Evolutionary conservation across 345 rosid species (phyloP), one percentile per base, ranked within the genome.

Genomic region (Geranium brycei): DNA sequence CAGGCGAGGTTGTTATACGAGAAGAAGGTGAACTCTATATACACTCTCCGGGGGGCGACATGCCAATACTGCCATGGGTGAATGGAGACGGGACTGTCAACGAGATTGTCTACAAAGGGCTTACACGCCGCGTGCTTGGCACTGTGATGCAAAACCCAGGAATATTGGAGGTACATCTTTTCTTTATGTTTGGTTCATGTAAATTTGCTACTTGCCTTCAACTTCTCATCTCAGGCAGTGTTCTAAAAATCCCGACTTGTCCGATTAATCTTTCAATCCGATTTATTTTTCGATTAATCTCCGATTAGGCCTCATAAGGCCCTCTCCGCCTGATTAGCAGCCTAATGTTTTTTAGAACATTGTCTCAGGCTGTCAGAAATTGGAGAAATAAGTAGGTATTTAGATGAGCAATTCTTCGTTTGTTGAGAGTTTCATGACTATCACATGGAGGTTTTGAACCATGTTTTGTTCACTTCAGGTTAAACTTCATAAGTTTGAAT

Each of bases 121-220:
- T 93, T 62, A 35, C 83, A 32, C 96, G 95, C 35, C 90, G 87
- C 63, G 76, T 86, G 75, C 85, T 93, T 72, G 97, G 97, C 17
- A 82, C 76, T 5, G 91, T 88, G 76, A 81, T 90, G 97, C 91
- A 81, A 78, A 82, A 83, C 77, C 96, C 97, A 67, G 97, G 96
- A 59, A 83, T 88, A 66, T 71, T 79, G 65, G 91, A 90, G 96
- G 99, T 90, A 89, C 57, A 17, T 60, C 60, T 64, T 69, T 19
- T 76, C 67, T 59, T 61, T n/a, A 17, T 60, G 14, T 61, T 17
- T 16, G 30, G 57, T 63, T 67, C 23, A 19, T 59, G 17, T 38
- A 17, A 19, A 19, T 32, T 13, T 30, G 19, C 8, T 58, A 38
- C 23, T 14, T 62, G 41, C 41, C 41, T 35, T 35, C 53, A 47